Conservation (phyloP, 2,329 filamentous ascomycete species). For the Venturia aucupariae region DNA sequence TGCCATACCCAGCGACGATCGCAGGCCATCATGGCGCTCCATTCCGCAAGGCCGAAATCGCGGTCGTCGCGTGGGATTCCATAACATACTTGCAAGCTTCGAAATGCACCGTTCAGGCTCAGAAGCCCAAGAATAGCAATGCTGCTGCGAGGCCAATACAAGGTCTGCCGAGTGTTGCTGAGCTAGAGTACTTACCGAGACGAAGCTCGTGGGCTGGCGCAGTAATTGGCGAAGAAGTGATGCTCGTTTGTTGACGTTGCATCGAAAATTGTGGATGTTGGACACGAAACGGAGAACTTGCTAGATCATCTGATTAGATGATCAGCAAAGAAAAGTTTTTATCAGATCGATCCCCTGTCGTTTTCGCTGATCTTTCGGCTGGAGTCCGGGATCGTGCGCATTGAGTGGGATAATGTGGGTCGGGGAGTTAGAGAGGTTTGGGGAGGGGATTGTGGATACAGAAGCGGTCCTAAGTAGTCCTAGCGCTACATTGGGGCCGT, state of each 20-base stretch:
- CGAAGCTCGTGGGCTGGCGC: too few relatives aligned
- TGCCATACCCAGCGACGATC: not conserved
- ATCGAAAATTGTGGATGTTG: not conserved
- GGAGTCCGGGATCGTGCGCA: not conserved
- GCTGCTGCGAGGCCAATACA: too few relatives aligned
- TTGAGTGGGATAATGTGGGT: not conserved
- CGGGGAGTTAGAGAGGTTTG: not conserved
- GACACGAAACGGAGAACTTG: not conserved
- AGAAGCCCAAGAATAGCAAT: too few relatives aligned
- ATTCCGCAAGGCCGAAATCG: not conserved
- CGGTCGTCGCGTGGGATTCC: not conserved
- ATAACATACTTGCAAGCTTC: not conserved
- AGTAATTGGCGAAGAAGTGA: too few relatives aligned
- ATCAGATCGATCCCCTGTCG: not conserved
- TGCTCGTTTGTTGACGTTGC: too few relatives aligned
- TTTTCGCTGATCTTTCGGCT: not conserved
- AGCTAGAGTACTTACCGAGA: too few relatives aligned
- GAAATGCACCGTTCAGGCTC: too few relatives aligned
- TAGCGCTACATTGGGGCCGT: too few relatives aligned
- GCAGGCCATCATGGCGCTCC: not conserved
- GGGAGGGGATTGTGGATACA: too few relatives aligned
- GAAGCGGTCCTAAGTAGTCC: too few relatives aligned
- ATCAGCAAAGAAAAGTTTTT: slow-evolving; percentile 11
- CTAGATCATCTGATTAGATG: slow-evolving; percentile 10
- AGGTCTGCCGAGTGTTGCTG: too few relatives aligned